A percentile compares a stretch with the other conserved stretches of the same genome.
Evolutionary conservation across 2,329 filamentous ascomycete genomes (phyloP).

Genomic region (Lachnellula cervina): DNA sequence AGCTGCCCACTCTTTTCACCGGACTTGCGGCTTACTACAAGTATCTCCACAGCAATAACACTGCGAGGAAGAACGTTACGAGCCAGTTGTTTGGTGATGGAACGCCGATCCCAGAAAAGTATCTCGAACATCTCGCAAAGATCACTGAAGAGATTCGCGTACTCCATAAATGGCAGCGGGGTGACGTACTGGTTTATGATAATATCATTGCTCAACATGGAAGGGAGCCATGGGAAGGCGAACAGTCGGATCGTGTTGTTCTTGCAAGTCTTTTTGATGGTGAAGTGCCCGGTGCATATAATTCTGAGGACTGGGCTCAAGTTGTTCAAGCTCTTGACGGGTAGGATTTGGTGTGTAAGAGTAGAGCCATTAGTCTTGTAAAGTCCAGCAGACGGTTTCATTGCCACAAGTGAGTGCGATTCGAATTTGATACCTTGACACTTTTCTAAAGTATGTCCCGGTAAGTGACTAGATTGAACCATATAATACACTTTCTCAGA

Average conservation of each 20-base stretch:
- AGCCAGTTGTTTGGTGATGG: conserved; percentile 43
- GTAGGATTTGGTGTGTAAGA: background rate
- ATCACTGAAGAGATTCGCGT: conserved; percentile 47
- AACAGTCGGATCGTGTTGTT: conserved; percentile 42
- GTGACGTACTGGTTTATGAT: conserved; percentile 45
- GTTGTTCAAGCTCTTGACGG: conserved; percentile 41
- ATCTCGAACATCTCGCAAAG: conserved; percentile 37
- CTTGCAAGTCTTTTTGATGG: conserved; percentile 46
- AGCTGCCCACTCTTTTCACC: background rate
- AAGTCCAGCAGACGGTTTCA: too few relatives aligned
- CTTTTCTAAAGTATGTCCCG: too few relatives aligned
- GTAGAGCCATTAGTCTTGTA: too few relatives aligned
- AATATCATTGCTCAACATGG: conserved; percentile 47
- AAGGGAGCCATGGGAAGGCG: conserved; percentile 38
- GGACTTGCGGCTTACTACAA: background rate
- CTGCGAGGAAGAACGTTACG: conserved; percentile 32
- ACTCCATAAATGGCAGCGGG: conserved; percentile 42
- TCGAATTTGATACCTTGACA: too few relatives aligned
- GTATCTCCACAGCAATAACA: conserved; percentile 19
- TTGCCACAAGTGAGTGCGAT: too few relatives aligned
- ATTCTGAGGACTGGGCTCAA: conserved; percentile 40
- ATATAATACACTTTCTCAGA: too few relatives aligned
- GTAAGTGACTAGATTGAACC: too few relatives aligned
- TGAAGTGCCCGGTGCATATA: conserved; percentile 41
- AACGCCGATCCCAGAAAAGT: conserved; percentile 42